Percentiles rank a stretch among this genome's conserved stretches.
Conservation (phyloP, 352 stramenopile genomes). For the Phytopythium boreale region DNA sequence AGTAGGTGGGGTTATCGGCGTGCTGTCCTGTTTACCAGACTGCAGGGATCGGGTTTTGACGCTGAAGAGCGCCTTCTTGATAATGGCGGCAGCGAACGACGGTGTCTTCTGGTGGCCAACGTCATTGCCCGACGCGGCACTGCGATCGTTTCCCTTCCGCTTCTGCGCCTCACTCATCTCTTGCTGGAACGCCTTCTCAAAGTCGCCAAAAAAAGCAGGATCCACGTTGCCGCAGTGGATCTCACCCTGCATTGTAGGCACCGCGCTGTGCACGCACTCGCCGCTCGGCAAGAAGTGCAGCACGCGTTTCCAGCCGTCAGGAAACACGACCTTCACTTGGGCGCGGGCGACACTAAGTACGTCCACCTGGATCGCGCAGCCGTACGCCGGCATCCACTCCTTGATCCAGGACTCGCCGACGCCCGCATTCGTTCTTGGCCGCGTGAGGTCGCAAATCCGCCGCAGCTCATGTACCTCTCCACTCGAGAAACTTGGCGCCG, state of each 20-base stretch:
- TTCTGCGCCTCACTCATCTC: constrained; percentile 26
- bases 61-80: constrained; percentile 16
- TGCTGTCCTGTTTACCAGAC: too few species aligned
- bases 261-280: constrained; percentile 33
- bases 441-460: constrained; percentile 1
- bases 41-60: neutral
- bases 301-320: constrained; percentile 36
- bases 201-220: constrained; percentile 5
- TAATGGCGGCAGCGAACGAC: constrained; percentile 38
- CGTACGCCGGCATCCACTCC: constrained; percentile 49
- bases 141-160: constrained; percentile 23
- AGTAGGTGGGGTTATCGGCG: too few species aligned
- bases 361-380: constrained; percentile 34
- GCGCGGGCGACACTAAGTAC: constrained; percentile 10
- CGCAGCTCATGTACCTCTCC: constrained; percentile 25
- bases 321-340: constrained; percentile 29
- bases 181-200: constrained; percentile 9
- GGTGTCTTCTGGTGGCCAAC: constrained; percentile 51
- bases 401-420: constrained; percentile 28
- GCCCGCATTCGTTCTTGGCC: neutral
- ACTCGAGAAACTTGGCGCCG: constrained; percentile 17
- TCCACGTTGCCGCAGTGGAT: constrained; percentile 34
- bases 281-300: constrained; percentile 28
- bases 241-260: constrained; percentile 21
- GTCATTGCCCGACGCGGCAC: constrained; percentile 17